Base-by-base conservation (phyloP, 345 rosid genomes). In the Excoecaria agallocha region DNA sequence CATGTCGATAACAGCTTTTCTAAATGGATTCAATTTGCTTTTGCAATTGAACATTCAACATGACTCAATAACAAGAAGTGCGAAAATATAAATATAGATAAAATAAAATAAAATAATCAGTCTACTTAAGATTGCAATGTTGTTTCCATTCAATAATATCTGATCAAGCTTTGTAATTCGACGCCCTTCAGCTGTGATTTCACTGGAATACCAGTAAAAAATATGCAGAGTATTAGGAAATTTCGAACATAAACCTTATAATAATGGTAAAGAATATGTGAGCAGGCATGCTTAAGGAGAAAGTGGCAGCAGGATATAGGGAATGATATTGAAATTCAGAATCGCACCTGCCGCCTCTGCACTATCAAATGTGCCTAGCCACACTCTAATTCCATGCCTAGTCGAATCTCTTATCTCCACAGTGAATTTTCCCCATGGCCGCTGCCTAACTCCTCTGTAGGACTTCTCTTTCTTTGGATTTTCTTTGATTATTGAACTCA, bases 151-250 rank as follows among this genome's bases (percentile, higher is more conserved):
- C 66, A 91, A 96, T 74, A 96, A 79, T 76, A 96, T 96, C 81
- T 93, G 97, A 85, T 93, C 96, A 69, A 93, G 98, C 92, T 93
- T 96, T 25, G 98, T 91, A 54, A 93, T 87, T 74, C 98, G 81
- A 69, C 91, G 84, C 67, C 97, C 98, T 85, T 95, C 99, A 49
- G 96, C 65, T 37, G 99, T 87, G 74, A 96, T 89, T 84, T 93
- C 99, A 78, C 99, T 93, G 83, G 12, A 41, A 78, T 4, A 78
- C 13, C 50, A 54, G 66, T 3, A 64, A 12, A 64, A n/a, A 12
- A 68, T 6, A 74, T 78, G 19, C 64, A 70, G 38, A 70, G 55
- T 72, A 12, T 19, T 72, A 73, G 22, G 52, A 65, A 65, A 30
- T 25, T 46, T 19, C 35, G 15, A 7, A 58, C 43, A 59, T 41